Percentiles rank a stretch among this genome's conserved stretches.
phyloP scores from a whole-genome alignment of 1,284 basidiomycete species.

The Trametes pubescens region DNA sequence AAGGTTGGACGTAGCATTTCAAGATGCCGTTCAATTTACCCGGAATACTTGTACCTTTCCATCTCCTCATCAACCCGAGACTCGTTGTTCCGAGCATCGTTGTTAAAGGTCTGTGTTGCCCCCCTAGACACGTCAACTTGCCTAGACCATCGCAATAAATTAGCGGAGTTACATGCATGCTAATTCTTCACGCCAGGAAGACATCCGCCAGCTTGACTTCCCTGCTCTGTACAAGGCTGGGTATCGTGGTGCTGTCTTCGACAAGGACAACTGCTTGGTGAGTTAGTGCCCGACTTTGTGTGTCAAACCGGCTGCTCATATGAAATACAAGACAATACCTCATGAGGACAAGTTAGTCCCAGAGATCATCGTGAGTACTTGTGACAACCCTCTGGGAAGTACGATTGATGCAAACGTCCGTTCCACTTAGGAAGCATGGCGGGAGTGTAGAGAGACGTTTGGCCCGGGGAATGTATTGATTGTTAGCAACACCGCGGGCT shows the following conservation, averaged over 20 bases:
- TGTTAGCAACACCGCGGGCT: conserved; percentile 95
- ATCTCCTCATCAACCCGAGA: conserved; percentile 76
- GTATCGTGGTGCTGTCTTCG: conserved; percentile 89
- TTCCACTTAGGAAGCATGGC: conserved; percentile 91
- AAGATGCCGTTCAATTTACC: conserved; percentile 81
- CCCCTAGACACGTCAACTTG: neutral
- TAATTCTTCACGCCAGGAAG: conserved; percentile 55
- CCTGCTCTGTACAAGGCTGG: conserved; percentile 77
- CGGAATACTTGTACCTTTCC: conserved; percentile 78
- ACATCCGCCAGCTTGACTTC: conserved; percentile 91
- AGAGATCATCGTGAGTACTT: conserved; percentile 64
- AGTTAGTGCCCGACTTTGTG: conserved; percentile 45
- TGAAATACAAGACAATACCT: conserved; percentile 70
- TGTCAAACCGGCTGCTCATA: neutral
- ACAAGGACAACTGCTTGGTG: conserved; percentile 98
- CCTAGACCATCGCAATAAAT: neutral
- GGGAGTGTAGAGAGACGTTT: conserved; percentile 75
- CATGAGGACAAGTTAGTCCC: conserved; percentile 77
- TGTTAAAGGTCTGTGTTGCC: conserved; percentile 67
- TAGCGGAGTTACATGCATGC: neutral
- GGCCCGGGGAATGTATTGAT: conserved; percentile 85
- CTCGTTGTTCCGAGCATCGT: conserved; percentile 76
- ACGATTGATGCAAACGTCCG: neutral
- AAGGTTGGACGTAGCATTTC: neutral
- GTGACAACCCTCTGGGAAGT: no score